Percentiles rank a stretch among this genome's conserved stretches.
Evolutionary conservation across 164 flowering plant species (phyloP).

Genomic region (Macadamia tetraphylla): DNA sequence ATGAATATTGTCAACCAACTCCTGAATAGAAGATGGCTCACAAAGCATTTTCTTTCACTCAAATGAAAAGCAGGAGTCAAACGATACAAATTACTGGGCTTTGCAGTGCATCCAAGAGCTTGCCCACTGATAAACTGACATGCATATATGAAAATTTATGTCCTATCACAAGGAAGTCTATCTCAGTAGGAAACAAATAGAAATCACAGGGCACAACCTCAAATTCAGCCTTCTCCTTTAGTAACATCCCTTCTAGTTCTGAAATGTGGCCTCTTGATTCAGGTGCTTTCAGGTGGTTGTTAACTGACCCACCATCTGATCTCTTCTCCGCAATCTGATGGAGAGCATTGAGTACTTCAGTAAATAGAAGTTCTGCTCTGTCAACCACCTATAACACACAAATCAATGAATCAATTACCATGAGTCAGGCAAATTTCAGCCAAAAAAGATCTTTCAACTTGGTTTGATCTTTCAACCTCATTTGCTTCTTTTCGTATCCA

Average conservation of each 20-base stretch:
- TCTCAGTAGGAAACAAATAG: too few species aligned
- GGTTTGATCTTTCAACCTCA: slow-evolving; percentile 45
- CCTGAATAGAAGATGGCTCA: background rate
- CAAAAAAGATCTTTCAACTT: background rate
- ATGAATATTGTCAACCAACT: background rate
- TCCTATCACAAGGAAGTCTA: too few species aligned
- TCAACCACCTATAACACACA: slow-evolving; percentile 48
- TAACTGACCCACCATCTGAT: slow-evolving; percentile 17
- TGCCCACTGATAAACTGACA: too few species aligned
- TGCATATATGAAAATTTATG: too few species aligned
- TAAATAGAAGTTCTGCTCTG: slow-evolving; percentile 63
- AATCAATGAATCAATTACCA: slow-evolving; percentile 9
- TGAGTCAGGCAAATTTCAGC: slow-evolving; percentile 3
- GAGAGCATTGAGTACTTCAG: slow-evolving; percentile 70
- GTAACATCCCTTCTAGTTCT: slow-evolving; percentile 62
- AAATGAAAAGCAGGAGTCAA: background rate
- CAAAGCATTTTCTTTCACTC: background rate
- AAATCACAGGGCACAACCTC: slow-evolving; percentile 44
- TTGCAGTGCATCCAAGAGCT: too few species aligned
- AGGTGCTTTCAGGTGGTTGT: slow-evolving; percentile 24
- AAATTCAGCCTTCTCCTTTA: slow-evolving; percentile 72
- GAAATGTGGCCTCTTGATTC: slow-evolving; percentile 51
- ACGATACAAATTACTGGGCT: too few species aligned
- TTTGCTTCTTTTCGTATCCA: slow-evolving; percentile 78
- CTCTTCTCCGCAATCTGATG: slow-evolving; percentile 48